Conservation (phyloP, 1,284 basidiomycete genomes). For the Boletus putidus region DNA sequence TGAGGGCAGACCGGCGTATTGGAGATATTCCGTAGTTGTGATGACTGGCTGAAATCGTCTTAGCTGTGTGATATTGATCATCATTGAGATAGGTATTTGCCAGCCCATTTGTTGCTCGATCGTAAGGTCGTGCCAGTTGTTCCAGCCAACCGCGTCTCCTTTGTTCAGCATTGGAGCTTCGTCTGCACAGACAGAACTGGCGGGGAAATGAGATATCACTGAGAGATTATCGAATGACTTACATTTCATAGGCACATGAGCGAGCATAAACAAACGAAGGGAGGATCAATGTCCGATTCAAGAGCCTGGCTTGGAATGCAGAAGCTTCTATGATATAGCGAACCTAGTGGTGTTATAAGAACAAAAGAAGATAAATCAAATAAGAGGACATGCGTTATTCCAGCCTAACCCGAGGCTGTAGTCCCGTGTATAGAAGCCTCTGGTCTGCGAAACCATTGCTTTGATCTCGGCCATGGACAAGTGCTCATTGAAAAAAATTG, state of each 20-base stretch:
- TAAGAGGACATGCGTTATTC: slow-evolving; percentile 38
- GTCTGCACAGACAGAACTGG: slow-evolving; percentile 34
- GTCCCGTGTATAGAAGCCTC: slow-evolving; percentile 41
- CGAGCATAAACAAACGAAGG: slow-evolving; percentile 45
- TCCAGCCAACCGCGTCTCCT: slow-evolving; percentile 39
- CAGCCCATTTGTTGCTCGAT: slow-evolving; percentile 42
- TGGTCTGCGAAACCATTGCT: slow-evolving; percentile 35
- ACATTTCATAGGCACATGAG: slow-evolving; percentile 40
- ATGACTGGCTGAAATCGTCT: slow-evolving; percentile 40
- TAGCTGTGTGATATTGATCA: slow-evolving; percentile 44
- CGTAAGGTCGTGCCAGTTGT: slow-evolving; percentile 39
- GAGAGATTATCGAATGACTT: slow-evolving; percentile 7
- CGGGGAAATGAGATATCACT: background rate
- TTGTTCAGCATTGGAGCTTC: slow-evolving; percentile 42
- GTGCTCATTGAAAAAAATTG: slow-evolving; percentile 15
- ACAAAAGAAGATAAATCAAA: background rate
- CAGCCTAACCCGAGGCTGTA: slow-evolving; percentile 43
- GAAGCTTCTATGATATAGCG: slow-evolving; percentile 45
- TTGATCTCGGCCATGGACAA: slow-evolving; percentile 25
- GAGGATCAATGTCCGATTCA: slow-evolving; percentile 43
- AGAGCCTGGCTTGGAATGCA: slow-evolving; percentile 38
- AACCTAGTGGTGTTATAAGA: slow-evolving; percentile 29
- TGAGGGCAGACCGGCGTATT: slow-evolving; percentile 37
- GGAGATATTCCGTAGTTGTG: slow-evolving; percentile 41
- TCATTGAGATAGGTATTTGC: slow-evolving; percentile 38